These are phyloP conservation scores for Xylaria curta DNA, from an alignment of 495 filamentous ascomycete species.

Conservation along the genomic window DNA sequence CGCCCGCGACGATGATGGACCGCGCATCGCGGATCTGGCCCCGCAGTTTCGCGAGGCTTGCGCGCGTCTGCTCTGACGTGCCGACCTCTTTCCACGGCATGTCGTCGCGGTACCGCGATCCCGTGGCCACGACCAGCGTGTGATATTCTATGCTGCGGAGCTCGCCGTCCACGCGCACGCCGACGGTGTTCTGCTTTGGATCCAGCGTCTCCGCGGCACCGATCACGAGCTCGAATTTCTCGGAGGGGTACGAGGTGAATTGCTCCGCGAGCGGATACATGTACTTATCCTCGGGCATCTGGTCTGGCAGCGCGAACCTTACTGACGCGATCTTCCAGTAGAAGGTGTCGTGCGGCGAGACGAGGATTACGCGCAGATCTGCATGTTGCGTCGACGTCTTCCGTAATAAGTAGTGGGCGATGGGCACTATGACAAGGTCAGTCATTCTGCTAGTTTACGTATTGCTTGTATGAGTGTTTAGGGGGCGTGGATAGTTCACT, in stretches of 20 bases:
- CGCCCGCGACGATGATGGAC: conserved; percentile 70
- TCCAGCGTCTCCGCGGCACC: conserved; percentile 62
- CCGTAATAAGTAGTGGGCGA: conserved; percentile 66
- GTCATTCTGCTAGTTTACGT: not conserved
- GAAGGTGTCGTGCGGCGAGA: conserved; percentile 61
- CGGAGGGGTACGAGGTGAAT: conserved; percentile 57
- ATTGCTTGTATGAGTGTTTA: not conserved
- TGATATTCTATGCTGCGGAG: conserved; percentile 52
- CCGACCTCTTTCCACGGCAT: conserved; percentile 60
- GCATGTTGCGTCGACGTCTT: conserved; percentile 48
- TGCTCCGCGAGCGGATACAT: conserved; percentile 54
- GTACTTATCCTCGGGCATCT: conserved; percentile 48
- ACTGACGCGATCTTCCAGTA: conserved; percentile 55
- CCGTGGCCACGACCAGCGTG: conserved; percentile 64
- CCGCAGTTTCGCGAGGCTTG: conserved; percentile 52
- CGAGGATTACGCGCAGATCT: conserved; percentile 57
- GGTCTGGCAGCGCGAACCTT: conserved; percentile 49
- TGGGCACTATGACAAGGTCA: conserved; percentile 36
- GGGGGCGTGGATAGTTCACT: not conserved
- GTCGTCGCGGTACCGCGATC: conserved; percentile 46
- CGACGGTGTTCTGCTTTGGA: conserved; percentile 47
- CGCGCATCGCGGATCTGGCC: conserved; percentile 57
- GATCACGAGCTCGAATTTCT: conserved; percentile 61
- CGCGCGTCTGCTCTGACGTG: conserved; percentile 49
- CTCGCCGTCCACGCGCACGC: conserved; percentile 48